Evolutionary conservation across 2,329 filamentous ascomycete species (phyloP), one percentile per base, ranked within the genome.

Genomic region (Dendryphion nanum): DNA sequence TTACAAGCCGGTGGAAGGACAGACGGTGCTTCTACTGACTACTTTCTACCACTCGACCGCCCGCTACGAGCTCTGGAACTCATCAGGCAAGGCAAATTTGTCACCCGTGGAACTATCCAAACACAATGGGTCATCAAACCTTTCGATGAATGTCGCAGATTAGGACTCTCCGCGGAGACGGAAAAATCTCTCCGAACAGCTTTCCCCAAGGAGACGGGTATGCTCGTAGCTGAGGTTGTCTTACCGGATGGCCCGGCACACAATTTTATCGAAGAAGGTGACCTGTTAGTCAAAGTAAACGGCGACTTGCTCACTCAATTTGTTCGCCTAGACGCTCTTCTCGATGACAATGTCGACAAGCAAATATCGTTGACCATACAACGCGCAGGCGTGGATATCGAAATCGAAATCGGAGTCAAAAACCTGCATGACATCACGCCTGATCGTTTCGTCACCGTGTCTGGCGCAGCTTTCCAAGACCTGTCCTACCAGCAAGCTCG

Each of bases 401-500:
- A 93, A 59, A 82, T 96, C 12, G 84, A 93, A 42, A 78, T 97
- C 38, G 72, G 81, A 36, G 90, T 97, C 30, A 89, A 87, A 33
- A 87, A 98, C 62, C 76, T 98, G 45, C 93, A 98, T 71, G 79
- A 79, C 40, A 98, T 98, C 63, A 97, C 93, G 3, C 93, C 94
- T 12, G 90, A 96, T 68, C 85, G 90, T 44, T 98, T 97, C 61
- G 86, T 97, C 37, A 88, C 89, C 4, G 91, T 97, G 30, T 88
- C 90, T 29, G 94, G 93, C 15, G 93, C 84, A 17, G 91, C 89
- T 42, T 97, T 98, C 73, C 94, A 98, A 70, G 82, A 95, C 61
- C 74, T 98, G 14, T 98, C 94, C 1, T 98, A 98, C 65, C 93
- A 98, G 62, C 90, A 97, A 68, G 89, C 93, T n/a, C 83, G 93